Conservation (phyloP, 192 early-diverging fungal genomes). For the Allomyces javanicus region DNA sequence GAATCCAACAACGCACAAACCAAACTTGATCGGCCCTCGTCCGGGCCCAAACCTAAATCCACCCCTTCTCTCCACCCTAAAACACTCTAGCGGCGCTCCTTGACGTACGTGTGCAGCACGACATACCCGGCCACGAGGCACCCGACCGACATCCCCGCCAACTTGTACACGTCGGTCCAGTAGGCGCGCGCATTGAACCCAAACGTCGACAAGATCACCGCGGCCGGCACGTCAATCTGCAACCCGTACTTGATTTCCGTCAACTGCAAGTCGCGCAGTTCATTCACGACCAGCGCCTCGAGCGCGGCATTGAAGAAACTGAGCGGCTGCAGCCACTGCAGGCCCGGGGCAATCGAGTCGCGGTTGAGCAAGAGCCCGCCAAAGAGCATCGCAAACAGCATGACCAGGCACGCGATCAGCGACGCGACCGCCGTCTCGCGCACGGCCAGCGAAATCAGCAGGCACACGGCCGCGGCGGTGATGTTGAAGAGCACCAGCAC, state of each 20-base stretch:
- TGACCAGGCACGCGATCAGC: conserved; percentile 54
- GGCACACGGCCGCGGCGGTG: conserved; percentile 50
- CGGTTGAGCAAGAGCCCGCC: conserved; percentile 78
- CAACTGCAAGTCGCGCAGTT: conserved; percentile 57
- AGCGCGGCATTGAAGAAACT: conserved; percentile 82
- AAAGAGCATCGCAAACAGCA: conserved; percentile 79
- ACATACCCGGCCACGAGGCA: conserved; percentile 51
- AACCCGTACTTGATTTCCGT: conserved; percentile 62
- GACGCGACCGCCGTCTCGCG: conserved; percentile 53
- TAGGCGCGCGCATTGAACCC: conserved; percentile 65
- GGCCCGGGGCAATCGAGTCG: conserved; percentile 46
- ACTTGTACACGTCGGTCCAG: conserved; percentile 53
- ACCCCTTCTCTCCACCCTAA: no score
- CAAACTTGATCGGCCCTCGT: no score
- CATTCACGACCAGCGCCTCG: conserved; percentile 78
- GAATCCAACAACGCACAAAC: no score
- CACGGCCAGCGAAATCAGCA: conserved; percentile 54
- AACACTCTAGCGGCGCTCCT: conserved; percentile 46
- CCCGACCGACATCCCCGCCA: conserved; percentile 31
- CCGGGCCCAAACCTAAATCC: no score
- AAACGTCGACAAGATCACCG: conserved; percentile 66
- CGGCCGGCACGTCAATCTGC: conserved; percentile 69
- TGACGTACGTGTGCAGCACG: conserved; percentile 62
- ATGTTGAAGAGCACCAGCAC: conserved; percentile 66
- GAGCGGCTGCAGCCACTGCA: conserved; percentile 43